Evolutionary conservation across 2,329 filamentous ascomycete genomes (phyloP).

Genomic region (Aspergillus hortae): DNA sequence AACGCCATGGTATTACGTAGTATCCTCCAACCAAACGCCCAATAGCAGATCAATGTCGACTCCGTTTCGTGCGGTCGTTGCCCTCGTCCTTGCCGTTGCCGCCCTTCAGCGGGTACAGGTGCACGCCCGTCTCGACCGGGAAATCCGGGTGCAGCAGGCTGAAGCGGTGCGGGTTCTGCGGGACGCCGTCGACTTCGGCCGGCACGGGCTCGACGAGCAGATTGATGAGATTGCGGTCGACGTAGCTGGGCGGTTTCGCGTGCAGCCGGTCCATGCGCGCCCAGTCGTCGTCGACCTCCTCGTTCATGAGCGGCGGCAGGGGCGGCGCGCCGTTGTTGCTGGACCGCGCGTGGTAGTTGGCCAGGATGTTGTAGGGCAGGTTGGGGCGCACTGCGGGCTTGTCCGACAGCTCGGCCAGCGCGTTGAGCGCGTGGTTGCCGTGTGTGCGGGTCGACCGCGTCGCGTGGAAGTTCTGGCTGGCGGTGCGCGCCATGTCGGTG

Average conservation of each 20-base stretch:
- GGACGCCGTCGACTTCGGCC: conserved; percentile 27
- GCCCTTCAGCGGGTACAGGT: conserved; percentile 35
- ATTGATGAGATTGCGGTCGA: conserved; percentile 41
- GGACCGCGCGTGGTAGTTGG: conserved; percentile 44
- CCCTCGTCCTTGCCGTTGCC: not conserved
- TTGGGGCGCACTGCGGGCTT: conserved; percentile 45
- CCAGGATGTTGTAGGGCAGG: conserved; percentile 45
- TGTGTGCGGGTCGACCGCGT: conserved; percentile 53
- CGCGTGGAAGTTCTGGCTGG: conserved; percentile 55
- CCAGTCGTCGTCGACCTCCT: conserved; percentile 47
- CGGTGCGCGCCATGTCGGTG: conserved; percentile 59
- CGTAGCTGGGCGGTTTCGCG: conserved; percentile 36
- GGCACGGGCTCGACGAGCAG: conserved; percentile 33
- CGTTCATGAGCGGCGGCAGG: conserved; percentile 42
- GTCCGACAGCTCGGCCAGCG: conserved; percentile 55
- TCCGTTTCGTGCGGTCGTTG: not conserved
- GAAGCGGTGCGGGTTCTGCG: conserved; percentile 32
- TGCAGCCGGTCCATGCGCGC: conserved; percentile 39
- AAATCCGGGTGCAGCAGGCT: conserved; percentile 44
- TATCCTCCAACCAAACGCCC: too few species aligned
- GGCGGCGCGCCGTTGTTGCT: conserved; percentile 41
- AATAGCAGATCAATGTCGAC: not conserved
- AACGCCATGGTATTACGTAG: too few species aligned
- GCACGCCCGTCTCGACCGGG: conserved; percentile 40
- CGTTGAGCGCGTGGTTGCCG: conserved; percentile 51